These are phyloP conservation scores for Coniochaeta hoffmannii DNA, from an alignment of 2,329 filamentous ascomycete genomes.

Conservation along the genomic window DNA sequence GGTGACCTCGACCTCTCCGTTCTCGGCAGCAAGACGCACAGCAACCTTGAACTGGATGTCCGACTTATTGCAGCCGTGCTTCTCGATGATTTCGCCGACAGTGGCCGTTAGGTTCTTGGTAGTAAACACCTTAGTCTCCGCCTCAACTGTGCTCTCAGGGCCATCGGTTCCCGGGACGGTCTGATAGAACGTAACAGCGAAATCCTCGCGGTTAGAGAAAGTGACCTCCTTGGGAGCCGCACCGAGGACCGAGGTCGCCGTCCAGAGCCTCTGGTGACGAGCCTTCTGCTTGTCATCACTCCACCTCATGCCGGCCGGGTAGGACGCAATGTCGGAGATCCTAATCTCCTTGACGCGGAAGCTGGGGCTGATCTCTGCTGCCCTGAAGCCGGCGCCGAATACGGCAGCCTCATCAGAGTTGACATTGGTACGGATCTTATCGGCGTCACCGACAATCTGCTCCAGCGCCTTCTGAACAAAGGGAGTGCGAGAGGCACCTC, in stretches of 20 bases:
- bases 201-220: slow-evolving; percentile 76
- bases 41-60: slow-evolving; percentile 77
- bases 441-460: slow-evolving; percentile 58
- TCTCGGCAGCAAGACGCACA: slow-evolving; percentile 61
- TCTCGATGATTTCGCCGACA: slow-evolving; percentile 69
- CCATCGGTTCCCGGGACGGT: slow-evolving; percentile 44
- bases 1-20: slow-evolving; percentile 73
- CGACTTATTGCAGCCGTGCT: slow-evolving; percentile 66
- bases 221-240: slow-evolving; percentile 74
- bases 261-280: slow-evolving; percentile 77
- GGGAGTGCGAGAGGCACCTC: slow-evolving; percentile 81
- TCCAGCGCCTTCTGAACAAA: slow-evolving; percentile 91
- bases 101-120: slow-evolving; percentile 84
- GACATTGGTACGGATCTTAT: slow-evolving; percentile 86
- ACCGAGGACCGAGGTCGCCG: slow-evolving; percentile 66
- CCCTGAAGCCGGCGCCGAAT: slow-evolving; percentile 92
- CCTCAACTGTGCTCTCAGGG: slow-evolving; percentile 25
- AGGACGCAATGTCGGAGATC: slow-evolving; percentile 67
- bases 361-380: slow-evolving; percentile 82
- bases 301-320: slow-evolving; percentile 71
- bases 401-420: slow-evolving; percentile 96
- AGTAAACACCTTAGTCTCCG: slow-evolving; percentile 58
- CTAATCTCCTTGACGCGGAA: slow-evolving; percentile 98
- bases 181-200: slow-evolving; percentile 74
- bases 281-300: slow-evolving; percentile 59